Percentiles rank a stretch among this genome's conserved stretches.
Evolutionary conservation across 2,329 filamentous ascomycete species (phyloP).

Genomic region (Ophiosphaerella herpotricha): DNA sequence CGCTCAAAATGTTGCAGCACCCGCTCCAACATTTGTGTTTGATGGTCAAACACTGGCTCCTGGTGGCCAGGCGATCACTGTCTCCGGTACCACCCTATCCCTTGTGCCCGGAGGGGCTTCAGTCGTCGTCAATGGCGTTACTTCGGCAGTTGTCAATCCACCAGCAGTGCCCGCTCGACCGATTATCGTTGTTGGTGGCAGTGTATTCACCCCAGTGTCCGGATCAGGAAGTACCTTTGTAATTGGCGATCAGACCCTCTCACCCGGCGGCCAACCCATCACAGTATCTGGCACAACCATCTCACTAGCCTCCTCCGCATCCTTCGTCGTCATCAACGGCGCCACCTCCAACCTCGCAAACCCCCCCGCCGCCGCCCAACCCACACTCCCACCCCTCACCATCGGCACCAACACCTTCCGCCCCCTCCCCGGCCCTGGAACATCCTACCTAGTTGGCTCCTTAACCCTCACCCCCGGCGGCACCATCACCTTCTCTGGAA

Average conservation of each 20-base stretch:
- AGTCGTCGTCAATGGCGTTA: slow-evolving; percentile 39
- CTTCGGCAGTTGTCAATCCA: slow-evolving; percentile 40
- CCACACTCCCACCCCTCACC: slow-evolving; percentile 33
- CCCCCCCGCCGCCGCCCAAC: slow-evolving; percentile 15
- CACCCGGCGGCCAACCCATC: slow-evolving; percentile 40
- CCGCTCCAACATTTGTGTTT: slow-evolving; percentile 41
- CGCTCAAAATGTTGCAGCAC: slow-evolving; percentile 1
- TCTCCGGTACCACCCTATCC: slow-evolving; percentile 39
- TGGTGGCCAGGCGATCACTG: slow-evolving; percentile 36
- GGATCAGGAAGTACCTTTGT: slow-evolving; percentile 30
- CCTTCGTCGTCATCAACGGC: slow-evolving; percentile 41
- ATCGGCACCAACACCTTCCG: slow-evolving; percentile 34
- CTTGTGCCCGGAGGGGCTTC: slow-evolving; percentile 31
- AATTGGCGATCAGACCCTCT: slow-evolving; percentile 45
- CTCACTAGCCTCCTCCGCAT: slow-evolving; percentile 36
- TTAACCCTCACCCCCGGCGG: slow-evolving; percentile 48
- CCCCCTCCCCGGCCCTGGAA: slow-evolving; percentile 36
- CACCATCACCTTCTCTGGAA: slow-evolving; percentile 29
- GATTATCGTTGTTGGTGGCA: slow-evolving; percentile 18
- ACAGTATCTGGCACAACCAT: slow-evolving; percentile 40
- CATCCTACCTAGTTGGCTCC: slow-evolving; percentile 44
- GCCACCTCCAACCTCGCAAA: slow-evolving; percentile 41
- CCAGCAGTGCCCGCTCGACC: slow-evolving; percentile 20
- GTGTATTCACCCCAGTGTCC: slow-evolving; percentile 16
- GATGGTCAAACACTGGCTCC: slow-evolving; percentile 46